These are phyloP conservation scores for Xylaria arbuscula DNA, from an alignment of 2,329 filamentous ascomycete genomes.

Conservation along the genomic window DNA sequence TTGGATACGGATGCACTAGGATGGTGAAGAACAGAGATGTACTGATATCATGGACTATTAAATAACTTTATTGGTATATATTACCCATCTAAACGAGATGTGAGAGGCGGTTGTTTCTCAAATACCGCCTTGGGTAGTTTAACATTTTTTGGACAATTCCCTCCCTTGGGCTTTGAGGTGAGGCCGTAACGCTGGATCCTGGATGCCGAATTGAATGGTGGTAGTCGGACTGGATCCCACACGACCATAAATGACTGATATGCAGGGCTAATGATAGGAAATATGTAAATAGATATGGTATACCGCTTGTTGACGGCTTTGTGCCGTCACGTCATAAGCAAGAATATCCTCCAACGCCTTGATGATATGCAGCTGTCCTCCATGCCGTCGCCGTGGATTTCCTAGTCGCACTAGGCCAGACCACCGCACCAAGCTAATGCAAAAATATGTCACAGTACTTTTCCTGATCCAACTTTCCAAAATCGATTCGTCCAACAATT, in stretches of 20 bases:
- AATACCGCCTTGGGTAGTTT: slow-evolving; percentile 8
- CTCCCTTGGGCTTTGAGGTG: slow-evolving; percentile 2
- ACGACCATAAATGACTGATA: slow-evolving; percentile 3
- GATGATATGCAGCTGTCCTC: slow-evolving; percentile 34
- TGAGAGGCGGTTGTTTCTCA: not conserved
- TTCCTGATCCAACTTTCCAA: slow-evolving; percentile 23
- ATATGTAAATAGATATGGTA: slow-evolving; percentile 15
- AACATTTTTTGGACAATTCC: not conserved
- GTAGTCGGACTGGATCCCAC: slow-evolving; percentile 5
- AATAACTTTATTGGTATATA: slow-evolving; percentile 25
- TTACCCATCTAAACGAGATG: slow-evolving; percentile 5
- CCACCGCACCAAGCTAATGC: slow-evolving; percentile 23
- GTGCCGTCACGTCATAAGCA: slow-evolving; percentile 25
- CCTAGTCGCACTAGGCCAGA: slow-evolving; percentile 12
- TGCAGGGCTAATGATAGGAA: slow-evolving; percentile 8
- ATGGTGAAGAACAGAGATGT: not conserved
- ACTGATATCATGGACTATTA: slow-evolving; percentile 12
- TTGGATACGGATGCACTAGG: too few relatives aligned
- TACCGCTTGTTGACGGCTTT: slow-evolving; percentile 14
- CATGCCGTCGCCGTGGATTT: slow-evolving; percentile 2
- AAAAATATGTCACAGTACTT: slow-evolving; percentile 26
- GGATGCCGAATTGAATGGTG: not conserved
- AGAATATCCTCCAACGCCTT: slow-evolving; percentile 29
- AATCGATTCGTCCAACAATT: not conserved
- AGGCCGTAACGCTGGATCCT: slow-evolving; percentile 5